Evolutionary conservation across 108 stramenopile genomes (phyloP).

Genomic region (Discostella stelligeroides): DNA sequence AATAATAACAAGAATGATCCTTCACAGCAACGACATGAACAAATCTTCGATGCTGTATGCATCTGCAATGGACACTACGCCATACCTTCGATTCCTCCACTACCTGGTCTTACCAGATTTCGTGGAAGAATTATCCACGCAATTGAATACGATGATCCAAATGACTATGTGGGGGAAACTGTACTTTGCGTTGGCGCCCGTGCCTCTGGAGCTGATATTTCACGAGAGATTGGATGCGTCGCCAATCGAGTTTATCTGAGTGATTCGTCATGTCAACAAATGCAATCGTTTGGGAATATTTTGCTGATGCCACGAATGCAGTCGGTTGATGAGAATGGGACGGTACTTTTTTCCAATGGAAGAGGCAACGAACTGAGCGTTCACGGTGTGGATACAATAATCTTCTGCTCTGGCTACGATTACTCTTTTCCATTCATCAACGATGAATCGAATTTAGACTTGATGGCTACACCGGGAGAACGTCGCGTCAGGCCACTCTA

Average conservation of each 20-base stretch:
- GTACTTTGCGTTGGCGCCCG: slow-evolving; percentile 91
- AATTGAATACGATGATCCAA: slow-evolving; percentile 83
- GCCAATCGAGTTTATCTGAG: slow-evolving; percentile 81
- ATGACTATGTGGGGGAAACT: slow-evolving; percentile 54
- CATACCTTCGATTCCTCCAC: slow-evolving; percentile 56
- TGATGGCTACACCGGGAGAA: slow-evolving; percentile 48
- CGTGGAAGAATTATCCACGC: slow-evolving; percentile 70
- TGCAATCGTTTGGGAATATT: slow-evolving; percentile 49
- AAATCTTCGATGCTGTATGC: slow-evolving; percentile 83
- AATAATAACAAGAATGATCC: slow-evolving; percentile 6
- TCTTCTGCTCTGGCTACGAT: slow-evolving; percentile 91
- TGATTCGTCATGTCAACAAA: slow-evolving; percentile 57
- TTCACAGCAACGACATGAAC: too few species aligned
- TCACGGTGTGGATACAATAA: slow-evolving; percentile 65
- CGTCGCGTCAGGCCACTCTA: slow-evolving; percentile 79
- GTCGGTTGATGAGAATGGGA: slow-evolving; percentile 52
- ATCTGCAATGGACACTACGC: slow-evolving; percentile 94
- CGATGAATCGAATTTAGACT: slow-evolving; percentile 46
- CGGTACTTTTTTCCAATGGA: slow-evolving; percentile 49
- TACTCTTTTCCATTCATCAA: slow-evolving; percentile 86
- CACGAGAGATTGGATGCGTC: slow-evolving; percentile 75
- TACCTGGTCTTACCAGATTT: slow-evolving; percentile 66
- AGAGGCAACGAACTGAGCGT: slow-evolving; percentile 25
- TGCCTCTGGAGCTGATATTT: slow-evolving; percentile 89
- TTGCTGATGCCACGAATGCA: slow-evolving; percentile 70